A percentile compares a stretch with the other conserved stretches of the same genome.
Conservation (phyloP, 805 yeast species). For the Peterozyma toletana region DNA sequence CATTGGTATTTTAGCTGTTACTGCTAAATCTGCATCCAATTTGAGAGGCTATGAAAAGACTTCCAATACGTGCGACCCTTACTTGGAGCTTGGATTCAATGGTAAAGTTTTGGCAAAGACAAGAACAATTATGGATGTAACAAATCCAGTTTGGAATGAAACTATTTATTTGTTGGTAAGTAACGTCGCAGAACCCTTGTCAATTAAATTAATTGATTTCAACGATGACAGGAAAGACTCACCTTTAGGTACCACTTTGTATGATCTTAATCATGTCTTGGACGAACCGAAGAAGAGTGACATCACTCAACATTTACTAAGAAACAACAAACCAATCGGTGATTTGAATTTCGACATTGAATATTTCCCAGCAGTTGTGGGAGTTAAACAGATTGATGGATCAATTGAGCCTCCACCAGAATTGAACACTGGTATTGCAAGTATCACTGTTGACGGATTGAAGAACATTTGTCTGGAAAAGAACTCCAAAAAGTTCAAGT, state of each 20-base stretch:
- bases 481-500: conserved; percentile 44
- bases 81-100: conserved; percentile 62
- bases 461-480: conserved; percentile 23
- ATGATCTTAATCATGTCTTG: conserved; percentile 62
- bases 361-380: conserved; percentile 68
- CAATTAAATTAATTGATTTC: conserved; percentile 65
- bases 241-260: conserved; percentile 67
- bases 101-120: conserved; percentile 60
- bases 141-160: conserved; percentile 80
- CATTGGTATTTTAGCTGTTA: conserved; percentile 76
- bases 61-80: conserved; percentile 88
- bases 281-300: conserved; percentile 42
- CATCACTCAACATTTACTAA: conserved; percentile 49
- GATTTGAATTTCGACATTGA: conserved; percentile 60
- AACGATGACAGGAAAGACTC: conserved; percentile 76
- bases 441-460: conserved; percentile 28
- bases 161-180: conserved; percentile 61
- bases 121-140: conserved; percentile 57
- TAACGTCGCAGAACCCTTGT: conserved; percentile 76
- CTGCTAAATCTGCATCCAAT: conserved; percentile 57
- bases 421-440: conserved; percentile 86
- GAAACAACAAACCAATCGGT: conserved; percentile 85
- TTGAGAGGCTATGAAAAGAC: conserved; percentile 62
- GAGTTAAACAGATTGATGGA: conserved; percentile 66
- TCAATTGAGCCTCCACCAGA: conserved; percentile 83